phyloP scores from a whole-genome alignment of 73 alveolate genomes.

The Durusdinium trenchii region DNA sequence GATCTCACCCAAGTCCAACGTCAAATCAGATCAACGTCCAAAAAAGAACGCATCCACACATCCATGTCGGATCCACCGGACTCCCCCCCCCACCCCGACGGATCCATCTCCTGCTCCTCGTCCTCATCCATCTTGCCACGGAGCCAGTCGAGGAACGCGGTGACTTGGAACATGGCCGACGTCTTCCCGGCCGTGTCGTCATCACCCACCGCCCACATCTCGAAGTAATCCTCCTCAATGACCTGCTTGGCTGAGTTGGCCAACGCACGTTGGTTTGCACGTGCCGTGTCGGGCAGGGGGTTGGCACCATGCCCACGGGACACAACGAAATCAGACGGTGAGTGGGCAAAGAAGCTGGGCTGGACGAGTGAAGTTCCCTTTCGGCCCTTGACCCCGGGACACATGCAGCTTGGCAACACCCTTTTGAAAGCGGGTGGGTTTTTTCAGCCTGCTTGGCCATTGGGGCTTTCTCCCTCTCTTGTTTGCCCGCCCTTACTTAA shows the following conservation, averaged over 20 bases:
- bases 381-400: too few species aligned
- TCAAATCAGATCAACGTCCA: neutral
- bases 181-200: conserved; percentile 89
- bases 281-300: too few species aligned
- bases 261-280: too few species aligned
- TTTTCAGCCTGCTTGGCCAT: neutral
- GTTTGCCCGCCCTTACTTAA: neutral
- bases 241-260: conserved; percentile 23
- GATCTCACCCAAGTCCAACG: neutral
- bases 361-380: too few species aligned
- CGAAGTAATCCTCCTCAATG: conserved; percentile 90
- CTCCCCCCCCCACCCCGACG: neutral
- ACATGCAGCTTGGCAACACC: too few species aligned
- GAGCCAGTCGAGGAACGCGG: conserved; percentile 68
- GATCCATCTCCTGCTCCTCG: neutral
- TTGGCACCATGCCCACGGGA: too few species aligned
- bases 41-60: neutral
- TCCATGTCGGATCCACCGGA: neutral
- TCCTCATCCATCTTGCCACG: conserved; percentile 39
- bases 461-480: neutral
- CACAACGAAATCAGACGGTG: too few species aligned
- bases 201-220: conserved; percentile 82
- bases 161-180: conserved; percentile 89
- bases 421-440: too few species aligned
- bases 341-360: too few species aligned